phyloP scores from a whole-genome alignment of 164 flowering plant genomes.

The Tetrastigma voinierianum region DNA sequence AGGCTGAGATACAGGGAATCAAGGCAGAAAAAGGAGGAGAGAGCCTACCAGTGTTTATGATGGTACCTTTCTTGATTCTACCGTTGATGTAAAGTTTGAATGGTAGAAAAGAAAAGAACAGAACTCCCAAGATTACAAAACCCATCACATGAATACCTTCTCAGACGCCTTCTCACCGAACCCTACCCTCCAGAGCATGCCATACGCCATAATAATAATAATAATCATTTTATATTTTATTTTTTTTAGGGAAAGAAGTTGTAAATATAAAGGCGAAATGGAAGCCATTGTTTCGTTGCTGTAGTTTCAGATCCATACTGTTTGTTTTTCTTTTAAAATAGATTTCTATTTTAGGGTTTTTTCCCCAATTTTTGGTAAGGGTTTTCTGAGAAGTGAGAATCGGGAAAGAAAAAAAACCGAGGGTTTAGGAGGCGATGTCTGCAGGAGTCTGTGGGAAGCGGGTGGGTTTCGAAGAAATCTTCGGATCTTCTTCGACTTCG shows the following conservation, averaged over 20 bases:
- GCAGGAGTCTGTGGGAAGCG: constrained; percentile 35
- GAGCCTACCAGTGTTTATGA: not conserved
- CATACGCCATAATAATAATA: not conserved
- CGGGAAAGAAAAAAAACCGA: not conserved
- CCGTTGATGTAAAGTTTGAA: constrained; percentile 9
- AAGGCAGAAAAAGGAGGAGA: not conserved
- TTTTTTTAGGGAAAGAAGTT: not conserved
- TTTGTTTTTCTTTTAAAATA: too few species aligned
- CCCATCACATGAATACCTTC: not conserved
- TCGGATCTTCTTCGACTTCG: constrained; percentile 24
- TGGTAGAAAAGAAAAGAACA: too few species aligned
- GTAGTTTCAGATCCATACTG: too few species aligned
- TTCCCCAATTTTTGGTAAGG: too few species aligned
- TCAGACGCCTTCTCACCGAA: not conserved
- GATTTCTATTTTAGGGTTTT: too few species aligned
- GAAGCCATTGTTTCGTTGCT: too few species aligned
- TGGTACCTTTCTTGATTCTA: constrained; percentile 11
- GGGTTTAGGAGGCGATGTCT: constrained; percentile 28
- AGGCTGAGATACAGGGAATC: not conserved
- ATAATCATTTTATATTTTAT: not conserved
- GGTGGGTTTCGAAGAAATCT: constrained; percentile 31
- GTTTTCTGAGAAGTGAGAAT: too few species aligned
- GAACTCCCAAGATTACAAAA: constrained; percentile 11
- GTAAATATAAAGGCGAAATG: too few species aligned
- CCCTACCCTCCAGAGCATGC: not conserved